A percentile compares a stretch with the other conserved stretches of the same genome.
phyloP scores from a whole-genome alignment of 192 early-diverging fungal genomes.

The Coemansia sp. region DNA sequence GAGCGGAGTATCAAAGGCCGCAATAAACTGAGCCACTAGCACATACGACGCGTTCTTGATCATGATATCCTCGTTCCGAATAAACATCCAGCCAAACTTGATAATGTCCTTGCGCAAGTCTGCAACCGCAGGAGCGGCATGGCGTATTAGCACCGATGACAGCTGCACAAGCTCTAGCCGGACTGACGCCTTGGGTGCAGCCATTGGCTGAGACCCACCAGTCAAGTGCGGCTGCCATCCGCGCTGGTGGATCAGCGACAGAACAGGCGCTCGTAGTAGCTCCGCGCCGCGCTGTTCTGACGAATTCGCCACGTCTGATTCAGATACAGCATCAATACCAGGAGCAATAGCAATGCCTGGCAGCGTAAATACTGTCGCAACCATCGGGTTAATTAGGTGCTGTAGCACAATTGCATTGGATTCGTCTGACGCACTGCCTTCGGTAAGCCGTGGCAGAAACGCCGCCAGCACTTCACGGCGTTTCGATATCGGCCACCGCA shows the following conservation, averaged over 20 bases:
- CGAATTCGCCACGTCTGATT: constrained; percentile 54
- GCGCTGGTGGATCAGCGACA: constrained; percentile 40
- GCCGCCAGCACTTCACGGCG: constrained; percentile 43
- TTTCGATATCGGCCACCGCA: constrained; percentile 71
- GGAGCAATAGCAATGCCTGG: constrained; percentile 62
- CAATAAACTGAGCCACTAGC: constrained; percentile 87
- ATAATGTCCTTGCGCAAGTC: constrained; percentile 87
- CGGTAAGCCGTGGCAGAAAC: constrained; percentile 75
- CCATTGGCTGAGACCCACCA: constrained; percentile 13
- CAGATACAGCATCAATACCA: constrained; percentile 58
- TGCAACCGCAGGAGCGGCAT: constrained; percentile 71
- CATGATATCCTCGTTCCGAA: constrained; percentile 85
- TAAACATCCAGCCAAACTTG: constrained; percentile 91
- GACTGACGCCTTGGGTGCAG: constrained; percentile 55
- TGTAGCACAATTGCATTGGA: constrained; percentile 74
- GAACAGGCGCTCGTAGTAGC: constrained; percentile 33
- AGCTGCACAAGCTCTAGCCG: constrained; percentile 90
- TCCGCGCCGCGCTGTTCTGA: constrained; percentile 39
- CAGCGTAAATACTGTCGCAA: constrained; percentile 57
- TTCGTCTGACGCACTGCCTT: constrained; percentile 57
- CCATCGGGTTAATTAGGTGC: constrained; percentile 84
- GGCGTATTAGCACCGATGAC: constrained; percentile 78
- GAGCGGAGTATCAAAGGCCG: constrained; percentile 86
- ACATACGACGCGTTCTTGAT: constrained; percentile 97
- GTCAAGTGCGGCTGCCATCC: constrained; percentile 50